Base-by-base conservation (phyloP, 768 basidiomycete species). In the Termitomyces sp. region DNA sequence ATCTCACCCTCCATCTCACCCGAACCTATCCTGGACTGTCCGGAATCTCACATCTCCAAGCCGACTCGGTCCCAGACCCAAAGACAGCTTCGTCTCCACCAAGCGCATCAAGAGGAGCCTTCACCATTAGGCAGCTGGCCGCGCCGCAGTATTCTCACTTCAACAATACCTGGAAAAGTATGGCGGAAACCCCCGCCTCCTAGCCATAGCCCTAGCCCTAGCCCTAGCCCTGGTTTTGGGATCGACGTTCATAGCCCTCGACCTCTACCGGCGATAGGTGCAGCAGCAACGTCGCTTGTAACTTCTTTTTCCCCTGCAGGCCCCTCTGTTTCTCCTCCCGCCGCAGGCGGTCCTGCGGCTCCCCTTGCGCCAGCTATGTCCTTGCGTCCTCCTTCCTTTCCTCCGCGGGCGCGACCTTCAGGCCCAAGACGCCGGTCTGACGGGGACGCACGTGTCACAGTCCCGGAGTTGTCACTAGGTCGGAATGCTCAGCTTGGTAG, bases 51-150 rank as follows among this genome's bases (percentile, higher is more conserved):
- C 37, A 17, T 35, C 11, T 23, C 19, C 15, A 57, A 41, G 38
- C 57, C 28, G 9, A 47, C 19, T 26, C 59, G 50, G 12, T 56
- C 42, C 37, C 59, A 53, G 40, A 65, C 57, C 21, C 64, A 62
- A 30, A 68, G 59, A 15, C 60, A 56, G 33, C 62, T 61, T 38
- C 59, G 55, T 1, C 70, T 65, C 30, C 35, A 56, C 37, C 41
- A 51, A 21, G 54, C 53, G 7, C 67, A 72, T 14, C 61, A 72
- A 4, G 70, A 73, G n/a, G 57, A 58, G 14, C 76, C 80, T 31
- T 70, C 77, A 28, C 79, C 78, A 3, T 67, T 85, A 0, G 79
- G 81, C 17, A 68, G 79, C 35, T 84, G 84, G 83, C 84, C 82
- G 38, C 76, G 46, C 41, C 46, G 78, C 21, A 62, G 64, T 11